phyloP scores from a whole-genome alignment of 2,329 filamentous ascomycete species.

The Microdochium bolleyi region DNA sequence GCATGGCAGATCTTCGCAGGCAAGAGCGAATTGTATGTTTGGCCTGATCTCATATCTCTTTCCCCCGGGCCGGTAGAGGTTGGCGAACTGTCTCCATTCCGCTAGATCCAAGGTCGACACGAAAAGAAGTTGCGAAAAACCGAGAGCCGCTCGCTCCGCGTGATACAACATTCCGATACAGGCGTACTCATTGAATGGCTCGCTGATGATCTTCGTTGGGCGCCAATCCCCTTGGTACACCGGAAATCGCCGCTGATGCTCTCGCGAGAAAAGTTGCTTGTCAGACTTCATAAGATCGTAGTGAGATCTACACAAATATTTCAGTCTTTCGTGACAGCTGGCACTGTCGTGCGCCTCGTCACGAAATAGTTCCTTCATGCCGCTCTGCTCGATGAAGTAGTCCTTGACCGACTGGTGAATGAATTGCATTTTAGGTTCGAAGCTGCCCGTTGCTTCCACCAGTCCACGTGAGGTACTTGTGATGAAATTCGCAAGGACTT shows the following conservation, averaged over 20 bases:
- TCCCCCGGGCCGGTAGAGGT: neutral
- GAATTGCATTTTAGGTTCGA: slow-evolving; percentile 34
- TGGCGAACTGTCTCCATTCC: neutral
- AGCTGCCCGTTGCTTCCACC: slow-evolving; percentile 28
- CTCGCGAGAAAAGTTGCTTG: neutral
- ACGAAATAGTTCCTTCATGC: slow-evolving; percentile 14
- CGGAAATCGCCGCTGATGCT: neutral
- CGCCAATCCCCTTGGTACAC: neutral
- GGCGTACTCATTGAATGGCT: neutral
- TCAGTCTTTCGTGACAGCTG: neutral
- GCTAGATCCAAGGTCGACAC: neutral
- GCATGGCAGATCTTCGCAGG: too few relatives aligned
- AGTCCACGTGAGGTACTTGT: slow-evolving; percentile 40
- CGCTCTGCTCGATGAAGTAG: slow-evolving; percentile 30
- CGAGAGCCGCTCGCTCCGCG: neutral
- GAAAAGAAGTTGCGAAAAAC: neutral
- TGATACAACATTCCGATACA: neutral
- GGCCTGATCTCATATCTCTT: neutral
- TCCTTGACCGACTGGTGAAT: slow-evolving; percentile 44
- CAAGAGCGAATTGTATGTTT: too few relatives aligned
- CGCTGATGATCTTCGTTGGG: neutral
- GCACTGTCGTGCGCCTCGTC: neutral
- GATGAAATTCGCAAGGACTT: slow-evolving; percentile 17
- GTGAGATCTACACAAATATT: neutral
- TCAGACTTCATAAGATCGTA: neutral